Conservation (phyloP, 1,139 yeast species). For the Yamadazyma siamensis region DNA sequence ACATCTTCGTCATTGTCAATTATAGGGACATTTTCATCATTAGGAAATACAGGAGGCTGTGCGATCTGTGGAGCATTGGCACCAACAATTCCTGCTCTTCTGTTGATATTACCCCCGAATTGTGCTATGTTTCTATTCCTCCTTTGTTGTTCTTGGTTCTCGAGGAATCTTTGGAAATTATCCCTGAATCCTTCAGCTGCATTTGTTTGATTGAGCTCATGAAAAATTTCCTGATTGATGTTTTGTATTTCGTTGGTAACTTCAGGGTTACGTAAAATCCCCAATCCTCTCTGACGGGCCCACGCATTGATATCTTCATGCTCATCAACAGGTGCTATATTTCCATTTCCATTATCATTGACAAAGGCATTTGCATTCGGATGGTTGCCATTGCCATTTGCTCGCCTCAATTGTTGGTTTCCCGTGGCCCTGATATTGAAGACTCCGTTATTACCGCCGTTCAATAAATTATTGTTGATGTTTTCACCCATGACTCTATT, state of each 20-base stretch:
- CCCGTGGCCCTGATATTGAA: not conserved
- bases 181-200: conserved; percentile 43
- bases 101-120: not conserved
- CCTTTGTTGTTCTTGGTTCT: conserved; percentile 28
- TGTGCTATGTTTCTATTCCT: not conserved
- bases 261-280: conserved; percentile 19
- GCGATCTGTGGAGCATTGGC: conserved; percentile 41
- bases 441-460: not conserved
- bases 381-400: conserved; percentile 1
- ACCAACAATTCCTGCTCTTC: conserved; percentile 6
- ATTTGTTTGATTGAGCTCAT: conserved; percentile 31
- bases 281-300: conserved; percentile 37
- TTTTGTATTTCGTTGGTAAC: conserved; percentile 23
- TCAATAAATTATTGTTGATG: conserved; percentile 1
- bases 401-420: no score
- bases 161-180: conserved; percentile 32
- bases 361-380: no score
- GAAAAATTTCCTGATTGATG: conserved; percentile 33
- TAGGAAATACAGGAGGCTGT: conserved; percentile 44
- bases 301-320: conserved; percentile 26
- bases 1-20: conserved; percentile 27
- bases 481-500: conserved; percentile 22
- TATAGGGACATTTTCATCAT: conserved; percentile 21
- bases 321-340: conserved; percentile 6
- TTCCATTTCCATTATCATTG: not conserved